Evolutionary conservation across 2,329 filamentous ascomycete genomes (phyloP).

Genomic region (Neoarthrinium moseri): DNA sequence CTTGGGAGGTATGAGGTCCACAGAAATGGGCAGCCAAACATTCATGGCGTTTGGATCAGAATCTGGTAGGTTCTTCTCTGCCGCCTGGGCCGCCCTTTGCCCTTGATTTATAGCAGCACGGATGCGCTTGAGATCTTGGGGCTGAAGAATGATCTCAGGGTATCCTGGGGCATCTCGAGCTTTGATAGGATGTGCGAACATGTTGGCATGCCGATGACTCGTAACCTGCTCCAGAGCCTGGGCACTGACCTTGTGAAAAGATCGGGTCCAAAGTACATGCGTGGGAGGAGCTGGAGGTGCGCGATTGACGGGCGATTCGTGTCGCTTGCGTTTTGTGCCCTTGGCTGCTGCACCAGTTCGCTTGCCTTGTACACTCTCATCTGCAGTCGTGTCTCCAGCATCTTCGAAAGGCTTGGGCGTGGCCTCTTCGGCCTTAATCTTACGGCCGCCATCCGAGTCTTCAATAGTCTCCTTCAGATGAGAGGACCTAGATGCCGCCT

Average conservation of each 20-base stretch:
- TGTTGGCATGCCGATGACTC: constrained; percentile 75
- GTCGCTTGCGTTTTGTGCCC: constrained; percentile 56
- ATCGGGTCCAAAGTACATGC: constrained; percentile 73
- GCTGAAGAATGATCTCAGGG: constrained; percentile 68
- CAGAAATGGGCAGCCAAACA: constrained; percentile 66
- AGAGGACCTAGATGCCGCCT: constrained; percentile 27
- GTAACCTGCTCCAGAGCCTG: constrained; percentile 75
- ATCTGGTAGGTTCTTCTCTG: constrained; percentile 59
- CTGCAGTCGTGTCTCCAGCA: constrained; percentile 52
- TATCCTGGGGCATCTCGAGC: constrained; percentile 77
- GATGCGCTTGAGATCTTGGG: constrained; percentile 77
- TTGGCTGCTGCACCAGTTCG: constrained; percentile 27
- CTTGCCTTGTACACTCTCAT: constrained; percentile 46
- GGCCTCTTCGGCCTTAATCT: constrained; percentile 58
- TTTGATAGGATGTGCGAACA: constrained; percentile 74
- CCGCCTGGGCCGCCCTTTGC: constrained; percentile 61
- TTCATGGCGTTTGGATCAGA: constrained; percentile 55
- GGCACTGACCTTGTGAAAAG: constrained; percentile 70
- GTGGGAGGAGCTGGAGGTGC: constrained; percentile 54
- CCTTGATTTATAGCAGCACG: constrained; percentile 74
- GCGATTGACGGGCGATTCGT: constrained; percentile 46
- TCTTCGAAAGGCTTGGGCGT: constrained; percentile 57
- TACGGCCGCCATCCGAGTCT: constrained; percentile 40
- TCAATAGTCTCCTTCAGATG: constrained; percentile 47
- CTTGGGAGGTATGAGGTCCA: constrained; percentile 79